Conservation (phyloP, 306 rosid genomes). For the Alnus glutinosa region DNA sequence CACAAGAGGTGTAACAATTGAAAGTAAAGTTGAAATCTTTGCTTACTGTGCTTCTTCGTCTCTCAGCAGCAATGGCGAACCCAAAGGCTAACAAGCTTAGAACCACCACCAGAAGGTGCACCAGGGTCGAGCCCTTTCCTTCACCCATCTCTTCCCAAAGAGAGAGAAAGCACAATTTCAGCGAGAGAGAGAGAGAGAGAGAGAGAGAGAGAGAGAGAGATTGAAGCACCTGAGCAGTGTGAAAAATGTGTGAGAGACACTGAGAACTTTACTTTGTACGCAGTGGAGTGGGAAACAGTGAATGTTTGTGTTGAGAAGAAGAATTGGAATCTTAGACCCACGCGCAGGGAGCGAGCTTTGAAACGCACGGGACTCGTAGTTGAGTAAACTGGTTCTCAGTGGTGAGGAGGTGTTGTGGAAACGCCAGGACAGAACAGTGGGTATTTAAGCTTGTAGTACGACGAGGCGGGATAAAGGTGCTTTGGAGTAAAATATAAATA, state of each 20-base stretch:
- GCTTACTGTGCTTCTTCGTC: constrained; percentile 79
- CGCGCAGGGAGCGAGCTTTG: not conserved
- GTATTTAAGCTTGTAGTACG: not conserved
- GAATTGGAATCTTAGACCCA: not conserved
- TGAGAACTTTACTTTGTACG: not conserved
- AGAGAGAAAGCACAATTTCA: constrained; percentile 8
- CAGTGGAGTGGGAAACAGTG: constrained; percentile 6
- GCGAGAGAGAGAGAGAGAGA: constrained; percentile 22
- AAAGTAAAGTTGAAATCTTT: not conserved
- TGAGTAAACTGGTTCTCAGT: too few species aligned
- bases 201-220: not conserved
- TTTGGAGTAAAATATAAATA: too few species aligned
- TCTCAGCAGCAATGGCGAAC: constrained; percentile 95
- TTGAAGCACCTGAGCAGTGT: not conserved
- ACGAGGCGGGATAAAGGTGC: not conserved
- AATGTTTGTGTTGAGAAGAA: constrained; percentile 2
- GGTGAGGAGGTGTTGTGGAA: not conserved
- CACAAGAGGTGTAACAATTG: not conserved
- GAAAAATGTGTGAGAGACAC: not conserved
- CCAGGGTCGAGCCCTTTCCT: constrained; percentile 87
- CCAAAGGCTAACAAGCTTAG: constrained; percentile 89
- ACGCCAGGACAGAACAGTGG: not conserved
- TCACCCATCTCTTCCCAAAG: constrained; percentile 50
- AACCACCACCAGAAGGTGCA: constrained; percentile 66
- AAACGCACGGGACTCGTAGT: not conserved